Base-by-base conservation (phyloP, 495 filamentous ascomycete species). In the Mytilinidion resinicola region DNA sequence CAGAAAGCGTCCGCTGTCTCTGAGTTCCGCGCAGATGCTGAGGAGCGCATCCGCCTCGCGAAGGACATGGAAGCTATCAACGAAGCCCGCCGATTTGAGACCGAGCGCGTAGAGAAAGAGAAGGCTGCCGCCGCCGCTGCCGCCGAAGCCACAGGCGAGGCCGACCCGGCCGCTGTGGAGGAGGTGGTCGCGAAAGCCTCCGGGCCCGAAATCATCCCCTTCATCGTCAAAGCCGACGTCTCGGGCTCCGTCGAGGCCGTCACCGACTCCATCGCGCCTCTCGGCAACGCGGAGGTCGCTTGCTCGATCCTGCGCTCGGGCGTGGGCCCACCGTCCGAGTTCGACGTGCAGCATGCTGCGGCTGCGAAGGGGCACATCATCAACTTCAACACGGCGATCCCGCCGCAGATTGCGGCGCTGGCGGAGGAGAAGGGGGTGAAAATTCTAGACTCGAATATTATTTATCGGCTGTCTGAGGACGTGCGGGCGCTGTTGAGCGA, bases 151-250 rank as follows among this genome's bases (percentile, higher is more conserved):
- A 53, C 39, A 65, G 46, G 17, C 15, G 72, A 68, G 4, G 68
- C 74, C 33, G 63, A 61, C 9, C 66, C 44, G 9, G 54, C 48
- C 15, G 51, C 59, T 1, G 46, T 44, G 12, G 53, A 55, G 25
- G 43, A 55, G 3, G 64, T 61, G 25, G 51, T 65, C 51, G 63
- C 55, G 35, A 56, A 60, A 51, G 10, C 63, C 0, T 71, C 71
- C 20, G 84, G 83, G 0, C 77, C 80, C 7, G 83, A 87, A 56
- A 67, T 82, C n/a, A 76, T 96, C 53, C 81, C 83, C 60, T 90
- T 96, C 73, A 80, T 92, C 43, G 76, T 99, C 74, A 97, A 96
- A 73, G 91, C 84, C 43, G 95, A 99, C 67, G 93, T 97, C 14
- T 83, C 83, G 55, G 93, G 93, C 9, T 96, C 91, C 1, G 91